Evolutionary conservation across 345 rosid genomes (phyloP).

Genomic region (Aethionema arabicum): DNA sequence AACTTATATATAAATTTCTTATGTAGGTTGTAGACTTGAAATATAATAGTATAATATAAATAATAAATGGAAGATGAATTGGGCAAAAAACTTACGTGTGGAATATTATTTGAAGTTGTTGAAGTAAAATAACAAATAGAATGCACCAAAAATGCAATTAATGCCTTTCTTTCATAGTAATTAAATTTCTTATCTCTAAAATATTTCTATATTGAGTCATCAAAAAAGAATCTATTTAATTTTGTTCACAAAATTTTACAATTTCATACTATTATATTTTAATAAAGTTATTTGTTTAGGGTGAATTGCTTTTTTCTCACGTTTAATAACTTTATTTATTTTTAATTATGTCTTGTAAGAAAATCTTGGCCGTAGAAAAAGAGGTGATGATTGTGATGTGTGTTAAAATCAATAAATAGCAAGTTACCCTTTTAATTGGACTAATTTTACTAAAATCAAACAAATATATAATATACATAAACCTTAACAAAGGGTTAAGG

Average conservation of each 20-base stretch:
- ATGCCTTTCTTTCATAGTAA: slow-evolving; percentile 2
- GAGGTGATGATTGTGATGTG: slow-evolving; percentile 26
- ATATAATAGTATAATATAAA: not conserved
- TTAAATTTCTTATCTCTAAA: too few relatives aligned
- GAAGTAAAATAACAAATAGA: slow-evolving; percentile 9
- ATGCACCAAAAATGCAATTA: not conserved
- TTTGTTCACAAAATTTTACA: too few relatives aligned
- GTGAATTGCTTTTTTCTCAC: too few relatives aligned
- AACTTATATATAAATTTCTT: too few relatives aligned
- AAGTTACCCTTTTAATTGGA: slow-evolving; percentile 22
- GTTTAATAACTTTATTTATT: too few relatives aligned
- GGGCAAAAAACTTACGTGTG: slow-evolving; percentile 3
- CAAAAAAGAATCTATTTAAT: too few relatives aligned
- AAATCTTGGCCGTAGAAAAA: slow-evolving; percentile 20
- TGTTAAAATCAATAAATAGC: slow-evolving; percentile 24
- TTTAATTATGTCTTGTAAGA: not conserved
- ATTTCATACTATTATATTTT: too few relatives aligned
- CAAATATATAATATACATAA: slow-evolving; percentile 7
- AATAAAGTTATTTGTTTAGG: too few relatives aligned
- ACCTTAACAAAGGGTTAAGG: slow-evolving; percentile 37
- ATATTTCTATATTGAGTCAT: too few relatives aligned
- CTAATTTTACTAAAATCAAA: slow-evolving; percentile 25
- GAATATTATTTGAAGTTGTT: slow-evolving; percentile 4
- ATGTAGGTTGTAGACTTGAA: too few relatives aligned
- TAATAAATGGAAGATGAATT: not conserved